These are phyloP conservation scores for Solanum lycopersicoides DNA, from an alignment of 257 asterid species.

Conservation along the genomic window DNA sequence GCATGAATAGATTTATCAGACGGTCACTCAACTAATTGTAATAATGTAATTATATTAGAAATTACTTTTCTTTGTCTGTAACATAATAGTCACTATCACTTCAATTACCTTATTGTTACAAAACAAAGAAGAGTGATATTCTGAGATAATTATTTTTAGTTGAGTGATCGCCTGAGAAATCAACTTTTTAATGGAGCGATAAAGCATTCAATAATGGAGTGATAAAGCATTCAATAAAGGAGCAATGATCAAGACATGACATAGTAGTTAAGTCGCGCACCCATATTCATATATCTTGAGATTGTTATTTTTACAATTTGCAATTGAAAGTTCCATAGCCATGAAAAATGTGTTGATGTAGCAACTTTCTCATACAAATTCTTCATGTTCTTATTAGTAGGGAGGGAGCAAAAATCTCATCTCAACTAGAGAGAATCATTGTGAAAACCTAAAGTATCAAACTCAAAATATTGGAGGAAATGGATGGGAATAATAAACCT, in stretches of 20 bases:
- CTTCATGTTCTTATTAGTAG: not conserved
- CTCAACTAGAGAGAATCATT: not conserved
- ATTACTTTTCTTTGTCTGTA: not conserved
- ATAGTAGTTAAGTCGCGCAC: not conserved
- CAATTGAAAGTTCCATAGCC: not conserved
- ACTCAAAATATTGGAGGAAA: not conserved
- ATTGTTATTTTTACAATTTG: not conserved
- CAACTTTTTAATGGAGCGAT: not conserved
- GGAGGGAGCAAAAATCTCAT: not conserved
- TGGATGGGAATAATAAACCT: not conserved
- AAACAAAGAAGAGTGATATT: not conserved
- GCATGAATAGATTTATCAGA: not conserved
- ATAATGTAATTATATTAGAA: not conserved
- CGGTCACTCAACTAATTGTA: not conserved
- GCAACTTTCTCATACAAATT: not conserved
- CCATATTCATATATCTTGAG: not conserved
- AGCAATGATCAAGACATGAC: not conserved
- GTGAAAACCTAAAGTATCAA: not conserved
- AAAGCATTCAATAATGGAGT: not conserved
- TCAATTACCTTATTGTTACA: not conserved
- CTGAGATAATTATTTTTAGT: not conserved
- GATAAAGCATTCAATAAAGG: not conserved
- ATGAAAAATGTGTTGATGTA: not conserved
- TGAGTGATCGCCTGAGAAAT: not conserved
- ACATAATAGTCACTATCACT: not conserved